Conservation (phyloP, 1,139 yeast genomes). For the Debaryomycetaceae sp. region DNA sequence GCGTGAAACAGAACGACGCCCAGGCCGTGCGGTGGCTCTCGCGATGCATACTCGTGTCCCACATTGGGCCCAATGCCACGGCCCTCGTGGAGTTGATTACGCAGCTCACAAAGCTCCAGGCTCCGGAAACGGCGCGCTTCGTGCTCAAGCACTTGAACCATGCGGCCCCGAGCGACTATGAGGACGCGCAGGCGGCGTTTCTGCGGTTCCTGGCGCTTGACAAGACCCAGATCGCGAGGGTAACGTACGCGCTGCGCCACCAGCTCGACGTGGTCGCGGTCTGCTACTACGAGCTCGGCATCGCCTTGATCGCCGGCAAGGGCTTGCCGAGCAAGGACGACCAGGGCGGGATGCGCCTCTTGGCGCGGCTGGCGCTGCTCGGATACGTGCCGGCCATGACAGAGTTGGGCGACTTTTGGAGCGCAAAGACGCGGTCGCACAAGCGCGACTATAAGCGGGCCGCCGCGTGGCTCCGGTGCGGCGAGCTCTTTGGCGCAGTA, state of each 20-base stretch:
- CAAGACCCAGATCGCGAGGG: slow-evolving; percentile 16
- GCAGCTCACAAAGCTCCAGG: slow-evolving; percentile 17
- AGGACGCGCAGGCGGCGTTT: slow-evolving; percentile 19
- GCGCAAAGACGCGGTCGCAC: slow-evolving; percentile 40
- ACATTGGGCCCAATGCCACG: not conserved
- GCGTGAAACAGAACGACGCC: slow-evolving; percentile 48
- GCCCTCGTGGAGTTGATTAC: slow-evolving; percentile 8
- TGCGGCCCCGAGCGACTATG: slow-evolving; percentile 6
- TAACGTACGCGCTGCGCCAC: slow-evolving; percentile 15
- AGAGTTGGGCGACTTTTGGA: slow-evolving; percentile 63
- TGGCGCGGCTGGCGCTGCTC: slow-evolving; percentile 58
- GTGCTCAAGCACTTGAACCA: slow-evolving; percentile 14
- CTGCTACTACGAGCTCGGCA: slow-evolving; percentile 49
- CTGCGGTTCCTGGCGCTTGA: slow-evolving; percentile 16
- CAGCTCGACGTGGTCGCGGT: slow-evolving; percentile 21
- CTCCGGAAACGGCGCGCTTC: slow-evolving; percentile 21
- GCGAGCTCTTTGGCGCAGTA: slow-evolving; percentile 54
- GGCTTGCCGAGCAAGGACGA: slow-evolving; percentile 48
- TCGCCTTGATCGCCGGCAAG: slow-evolving; percentile 47
- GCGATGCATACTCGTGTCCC: slow-evolving; percentile 18
- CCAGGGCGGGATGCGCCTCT: slow-evolving; percentile 42
- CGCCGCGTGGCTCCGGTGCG: slow-evolving; percentile 61
- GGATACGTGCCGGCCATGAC: slow-evolving; percentile 66
- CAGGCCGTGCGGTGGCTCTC: slow-evolving; percentile 56
- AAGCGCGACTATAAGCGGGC: slow-evolving; percentile 56